Percentiles rank a stretch among this genome's conserved stretches.
phyloP scores from a whole-genome alignment of 768 basidiomycete species.

The Collybia mongolica region DNA sequence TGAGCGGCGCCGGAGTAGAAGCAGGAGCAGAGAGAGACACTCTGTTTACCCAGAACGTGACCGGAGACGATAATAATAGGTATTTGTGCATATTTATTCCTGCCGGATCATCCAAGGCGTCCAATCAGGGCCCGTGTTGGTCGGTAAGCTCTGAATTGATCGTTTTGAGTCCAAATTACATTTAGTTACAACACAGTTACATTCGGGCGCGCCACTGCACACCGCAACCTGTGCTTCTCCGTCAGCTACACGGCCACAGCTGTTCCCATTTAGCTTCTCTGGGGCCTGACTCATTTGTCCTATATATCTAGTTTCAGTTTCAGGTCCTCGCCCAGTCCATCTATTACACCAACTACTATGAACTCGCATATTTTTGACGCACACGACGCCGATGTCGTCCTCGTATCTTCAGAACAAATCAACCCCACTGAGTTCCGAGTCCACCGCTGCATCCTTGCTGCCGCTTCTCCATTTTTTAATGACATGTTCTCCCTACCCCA shows the following conservation, averaged over 20 bases:
- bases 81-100: constrained; percentile 16
- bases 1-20: constrained; percentile 18
- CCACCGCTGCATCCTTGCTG: constrained; percentile 60
- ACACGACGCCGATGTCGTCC: constrained; percentile 51
- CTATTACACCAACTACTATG: constrained; percentile 6
- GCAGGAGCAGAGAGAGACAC: constrained; percentile 16
- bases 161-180: not conserved
- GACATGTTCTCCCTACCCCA: constrained; percentile 72
- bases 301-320: not conserved
- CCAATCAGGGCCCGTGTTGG: constrained; percentile 11
- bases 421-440: constrained; percentile 50
- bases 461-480: constrained; percentile 66
- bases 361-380: constrained; percentile 35
- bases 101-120: not conserved
- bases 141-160: constrained; percentile 5
- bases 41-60: constrained; percentile 8
- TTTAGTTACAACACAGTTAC: not conserved
- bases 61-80: constrained; percentile 7
- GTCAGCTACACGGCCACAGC: constrained; percentile 2
- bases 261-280: constrained; percentile 3
- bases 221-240: not conserved
- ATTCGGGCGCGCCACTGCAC: not conserved
- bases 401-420: constrained; percentile 40
- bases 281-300: not conserved
- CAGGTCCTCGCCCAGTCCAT: constrained; percentile 6